A percentile compares a stretch with the other conserved stretches of the same genome.
Evolutionary conservation across 2,329 filamentous ascomycete genomes (phyloP).

Genomic region (Paramyrothecium sp.): DNA sequence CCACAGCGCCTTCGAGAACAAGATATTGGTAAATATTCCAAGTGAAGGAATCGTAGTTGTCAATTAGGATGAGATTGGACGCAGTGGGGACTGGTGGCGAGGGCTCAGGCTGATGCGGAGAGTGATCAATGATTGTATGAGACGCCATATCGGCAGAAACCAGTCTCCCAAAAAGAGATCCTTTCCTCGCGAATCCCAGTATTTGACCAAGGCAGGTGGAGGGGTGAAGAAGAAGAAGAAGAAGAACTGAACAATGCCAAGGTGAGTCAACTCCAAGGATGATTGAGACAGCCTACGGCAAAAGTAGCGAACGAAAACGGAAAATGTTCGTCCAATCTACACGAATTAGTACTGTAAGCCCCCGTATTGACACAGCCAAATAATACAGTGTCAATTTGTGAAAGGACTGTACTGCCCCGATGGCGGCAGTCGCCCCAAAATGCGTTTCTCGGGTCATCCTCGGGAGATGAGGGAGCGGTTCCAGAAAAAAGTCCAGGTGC

Average conservation of each 20-base stretch:
- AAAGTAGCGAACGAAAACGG: neutral
- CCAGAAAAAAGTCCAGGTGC: neutral
- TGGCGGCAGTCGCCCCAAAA: neutral
- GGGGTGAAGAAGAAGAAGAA: neutral
- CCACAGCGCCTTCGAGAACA: conserved; percentile 88
- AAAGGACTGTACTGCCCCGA: neutral
- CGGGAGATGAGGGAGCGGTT: neutral
- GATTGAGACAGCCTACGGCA: neutral
- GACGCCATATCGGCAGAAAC: conserved; percentile 43
- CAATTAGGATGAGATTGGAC: conserved; percentile 89
- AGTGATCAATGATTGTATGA: conserved; percentile 66
- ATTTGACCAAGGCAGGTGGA: neutral
- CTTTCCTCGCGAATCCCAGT: neutral
- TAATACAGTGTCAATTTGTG: neutral
- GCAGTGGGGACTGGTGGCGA: conserved; percentile 73
- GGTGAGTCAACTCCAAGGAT: too few species aligned
- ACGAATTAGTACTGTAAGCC: neutral
- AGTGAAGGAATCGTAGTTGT: conserved; percentile 99
- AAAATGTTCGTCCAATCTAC: neutral
- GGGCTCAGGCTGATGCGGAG: conserved; percentile 78
- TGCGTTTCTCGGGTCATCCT: neutral
- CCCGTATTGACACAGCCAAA: too few species aligned
- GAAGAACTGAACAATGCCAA: too few species aligned
- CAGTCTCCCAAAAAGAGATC: neutral
- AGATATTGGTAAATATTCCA: conserved; percentile 99